phyloP scores from a whole-genome alignment of 1,284 basidiomycete species.

The Microbotryum scabiosae region DNA sequence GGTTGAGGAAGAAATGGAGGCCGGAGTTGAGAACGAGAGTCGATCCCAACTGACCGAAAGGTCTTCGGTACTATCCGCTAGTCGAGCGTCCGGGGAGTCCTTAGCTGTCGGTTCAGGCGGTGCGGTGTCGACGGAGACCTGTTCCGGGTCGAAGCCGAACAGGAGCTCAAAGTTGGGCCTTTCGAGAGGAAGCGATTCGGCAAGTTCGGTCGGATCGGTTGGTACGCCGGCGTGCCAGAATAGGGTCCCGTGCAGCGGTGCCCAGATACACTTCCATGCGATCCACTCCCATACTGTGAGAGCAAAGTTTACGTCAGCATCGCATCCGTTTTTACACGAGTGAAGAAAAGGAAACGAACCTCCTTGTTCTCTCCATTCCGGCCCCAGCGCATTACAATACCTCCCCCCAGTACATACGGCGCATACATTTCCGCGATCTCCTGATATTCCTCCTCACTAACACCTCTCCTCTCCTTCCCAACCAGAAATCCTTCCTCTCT shows the following conservation, averaged over 20 bases:
- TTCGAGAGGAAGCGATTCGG: conserved; percentile 37
- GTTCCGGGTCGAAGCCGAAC: conserved; percentile 32
- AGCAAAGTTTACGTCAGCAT: not conserved
- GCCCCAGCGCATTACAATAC: conserved; percentile 42
- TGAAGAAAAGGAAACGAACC: conserved; percentile 8
- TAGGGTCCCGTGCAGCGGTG: conserved; percentile 27
- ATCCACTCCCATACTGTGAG: conserved; percentile 19
- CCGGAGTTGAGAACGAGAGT: conserved; percentile 3
- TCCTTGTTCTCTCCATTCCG: conserved; percentile 48
- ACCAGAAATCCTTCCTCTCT: not conserved
- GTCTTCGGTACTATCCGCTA: not conserved
- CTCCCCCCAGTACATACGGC: conserved; percentile 33
- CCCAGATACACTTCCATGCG: conserved; percentile 31
- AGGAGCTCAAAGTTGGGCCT: conserved; percentile 38
- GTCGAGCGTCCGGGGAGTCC: conserved; percentile 4
- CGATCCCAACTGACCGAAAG: conserved; percentile 9
- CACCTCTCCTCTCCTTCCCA: not conserved
- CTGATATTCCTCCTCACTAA: conserved; percentile 38
- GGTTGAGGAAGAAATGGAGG: not conserved
- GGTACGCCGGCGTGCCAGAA: conserved; percentile 35
- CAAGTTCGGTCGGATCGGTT: conserved; percentile 36
- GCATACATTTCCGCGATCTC: conserved; percentile 40
- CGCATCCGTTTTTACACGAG: not conserved
- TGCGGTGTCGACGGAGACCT: conserved; percentile 8
- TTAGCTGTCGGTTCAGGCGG: conserved; percentile 20